Evolutionary conservation across 2,329 filamentous ascomycete genomes (phyloP), one percentile per base, ranked within the genome.

Genomic region (Calonectria fujianensis): DNA sequence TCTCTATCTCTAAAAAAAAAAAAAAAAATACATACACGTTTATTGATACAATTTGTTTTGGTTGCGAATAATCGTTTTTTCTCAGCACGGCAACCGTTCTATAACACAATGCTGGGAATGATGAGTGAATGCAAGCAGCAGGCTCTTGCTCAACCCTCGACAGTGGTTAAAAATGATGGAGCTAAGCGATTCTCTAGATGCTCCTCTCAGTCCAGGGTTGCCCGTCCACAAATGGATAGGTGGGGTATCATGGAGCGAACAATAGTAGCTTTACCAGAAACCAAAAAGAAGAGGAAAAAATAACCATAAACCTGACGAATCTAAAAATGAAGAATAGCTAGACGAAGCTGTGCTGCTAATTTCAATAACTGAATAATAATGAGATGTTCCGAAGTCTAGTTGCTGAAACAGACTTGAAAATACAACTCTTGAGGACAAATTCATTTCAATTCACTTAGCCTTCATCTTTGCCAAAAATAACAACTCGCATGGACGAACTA

Each of bases 1-100:
- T 20, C n/a, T 57, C 24, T 24, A 29, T 45, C 50, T 57, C 35
- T 24, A 24, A 48, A 39, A 65, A 71, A 66, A 37, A 71, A 2
- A 24, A 48, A 39, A 65, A 71, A 66, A 37, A 71, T 41, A 71
- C 50, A 66, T 35, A 35, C 61, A 27, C 24, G 20, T 48, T 48
- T 45, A 45, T 45, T 20, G 8, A 45, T 45, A 18, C 18, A 45
- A 45, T n/a, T 20, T 7, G 8, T 45, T 10, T 48, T 4, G 20
- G n/a, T 13, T 24, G 45, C 6, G n/a, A 5, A 48, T 4, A 20
- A 5, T 5, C n/a, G 8, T 24, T 48, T 11, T 20, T n/a, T 10
- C 7, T 48, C 45, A 24, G 10, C 11, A 48, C 10, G 24, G n/a
- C 10, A 24, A 13, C 13, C 9, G 20, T 5, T 2, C 4, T 24